phyloP scores from a whole-genome alignment of 1,284 basidiomycete genomes.

The Bjerkandera adusta region DNA sequence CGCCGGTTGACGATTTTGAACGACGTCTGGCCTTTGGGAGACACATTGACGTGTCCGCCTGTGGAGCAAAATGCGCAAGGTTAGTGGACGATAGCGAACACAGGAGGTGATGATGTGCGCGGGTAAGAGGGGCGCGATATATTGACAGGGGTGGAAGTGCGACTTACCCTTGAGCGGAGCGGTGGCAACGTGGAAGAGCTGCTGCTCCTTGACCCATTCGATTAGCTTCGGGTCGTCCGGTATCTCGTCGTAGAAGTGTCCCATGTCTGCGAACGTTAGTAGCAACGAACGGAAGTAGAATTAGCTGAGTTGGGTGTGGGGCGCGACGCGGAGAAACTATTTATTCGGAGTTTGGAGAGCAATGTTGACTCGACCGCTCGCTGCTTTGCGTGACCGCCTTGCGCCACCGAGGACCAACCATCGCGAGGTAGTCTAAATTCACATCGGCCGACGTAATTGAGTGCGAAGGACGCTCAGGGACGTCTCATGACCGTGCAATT shows the following conservation, averaged over 20 bases:
- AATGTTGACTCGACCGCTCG: too few species aligned
- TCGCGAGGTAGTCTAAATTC: too few species aligned
- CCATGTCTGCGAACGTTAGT: conserved; percentile 45
- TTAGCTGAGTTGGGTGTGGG: background rate
- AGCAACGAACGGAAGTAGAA: too few species aligned
- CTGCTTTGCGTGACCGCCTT: too few species aligned
- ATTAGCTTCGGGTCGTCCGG: conserved; percentile 36
- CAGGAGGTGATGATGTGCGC: too few species aligned
- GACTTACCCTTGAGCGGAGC: conserved; percentile 41
- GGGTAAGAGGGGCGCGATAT: background rate
- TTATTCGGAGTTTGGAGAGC: background rate
- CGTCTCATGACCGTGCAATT: too few species aligned
- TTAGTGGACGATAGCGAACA: background rate
- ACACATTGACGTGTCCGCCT: conserved; percentile 54
- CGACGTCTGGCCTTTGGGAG: conserved; percentile 49
- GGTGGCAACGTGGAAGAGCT: conserved; percentile 57
- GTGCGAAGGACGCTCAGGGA: too few species aligned
- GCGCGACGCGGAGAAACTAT: background rate
- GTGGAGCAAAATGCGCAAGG: background rate
- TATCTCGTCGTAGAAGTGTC: conserved; percentile 44
- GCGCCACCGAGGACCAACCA: too few species aligned
- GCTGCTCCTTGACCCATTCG: conserved; percentile 48
- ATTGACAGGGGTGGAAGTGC: background rate
- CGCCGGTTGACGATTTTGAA: conserved; percentile 46
- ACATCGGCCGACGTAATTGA: too few species aligned